Percentiles rank a stretch among this genome's conserved stretches.
Conservation (phyloP, 2,329 filamentous ascomycete genomes). For the Penicillium concentricum region DNA sequence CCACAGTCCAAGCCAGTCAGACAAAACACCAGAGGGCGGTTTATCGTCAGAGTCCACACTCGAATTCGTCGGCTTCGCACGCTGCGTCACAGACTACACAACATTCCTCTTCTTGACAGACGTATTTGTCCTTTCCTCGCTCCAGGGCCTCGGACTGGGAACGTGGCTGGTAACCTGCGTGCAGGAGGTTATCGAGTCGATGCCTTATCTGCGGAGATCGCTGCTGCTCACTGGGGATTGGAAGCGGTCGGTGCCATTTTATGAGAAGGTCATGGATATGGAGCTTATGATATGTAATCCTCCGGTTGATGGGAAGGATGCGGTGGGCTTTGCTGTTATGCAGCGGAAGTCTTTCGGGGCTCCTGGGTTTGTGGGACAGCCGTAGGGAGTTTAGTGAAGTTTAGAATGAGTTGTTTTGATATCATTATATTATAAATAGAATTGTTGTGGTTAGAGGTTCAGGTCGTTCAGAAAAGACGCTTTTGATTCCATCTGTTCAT, state of each 20-base stretch:
- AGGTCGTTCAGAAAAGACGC: background rate
- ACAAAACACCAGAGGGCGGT: background rate
- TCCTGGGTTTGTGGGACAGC: background rate
- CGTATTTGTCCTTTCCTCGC: conserved; percentile 5
- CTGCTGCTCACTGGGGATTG: conserved; percentile 11
- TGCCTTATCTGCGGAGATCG: conserved; percentile 13
- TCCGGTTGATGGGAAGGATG: background rate
- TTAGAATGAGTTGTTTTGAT: too few relatives aligned
- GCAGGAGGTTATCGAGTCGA: conserved; percentile 7
- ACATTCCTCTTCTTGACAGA: conserved; percentile 16
- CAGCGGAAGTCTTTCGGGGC: background rate
- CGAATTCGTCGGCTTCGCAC: conserved; percentile 12
- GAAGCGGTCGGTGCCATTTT: conserved; percentile 8
- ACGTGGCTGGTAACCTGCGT: conserved; percentile 17
- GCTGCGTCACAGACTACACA: conserved; percentile 10
- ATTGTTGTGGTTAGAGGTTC: background rate
- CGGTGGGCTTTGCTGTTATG: conserved; percentile 3
- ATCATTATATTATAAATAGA: background rate
- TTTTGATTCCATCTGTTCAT: conserved; percentile 1
- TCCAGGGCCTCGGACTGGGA: conserved; percentile 10
- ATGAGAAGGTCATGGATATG: conserved; percentile 4
- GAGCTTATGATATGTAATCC: background rate
- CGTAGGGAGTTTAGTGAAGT: background rate
- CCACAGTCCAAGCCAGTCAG: background rate
- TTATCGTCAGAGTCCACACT: background rate